Evolutionary conservation across 139 green algal species (phyloP).

Genomic region (Chlamydomonas sp.): DNA sequence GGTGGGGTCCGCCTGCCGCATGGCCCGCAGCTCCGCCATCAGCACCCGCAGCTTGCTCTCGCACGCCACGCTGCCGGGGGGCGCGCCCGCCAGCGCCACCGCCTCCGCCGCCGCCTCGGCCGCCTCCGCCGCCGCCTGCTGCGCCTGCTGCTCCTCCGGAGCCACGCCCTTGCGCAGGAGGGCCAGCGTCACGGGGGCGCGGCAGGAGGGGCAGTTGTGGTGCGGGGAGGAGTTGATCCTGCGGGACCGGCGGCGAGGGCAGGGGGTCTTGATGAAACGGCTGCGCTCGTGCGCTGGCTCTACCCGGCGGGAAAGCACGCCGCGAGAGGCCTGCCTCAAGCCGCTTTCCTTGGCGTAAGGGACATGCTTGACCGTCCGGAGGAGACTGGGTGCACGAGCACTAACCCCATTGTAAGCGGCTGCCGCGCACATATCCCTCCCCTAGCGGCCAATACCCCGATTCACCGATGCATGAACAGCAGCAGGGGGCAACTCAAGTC

Average conservation of each 20-base stretch:
- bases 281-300: background rate
- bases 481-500: background rate
- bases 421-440: background rate
- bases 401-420: too few species aligned
- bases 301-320: too few species aligned
- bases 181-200: slow-evolving; percentile 13
- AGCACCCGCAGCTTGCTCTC: slow-evolving; percentile 74
- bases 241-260: slow-evolving; percentile 20
- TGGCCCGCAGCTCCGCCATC: slow-evolving; percentile 68
- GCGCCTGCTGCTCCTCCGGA: background rate
- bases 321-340: too few species aligned
- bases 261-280: slow-evolving; percentile 1
- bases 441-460: background rate
- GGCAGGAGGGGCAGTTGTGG: slow-evolving; percentile 66
- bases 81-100: background rate
- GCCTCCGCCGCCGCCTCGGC: slow-evolving; percentile 1
- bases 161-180: slow-evolving; percentile 26
- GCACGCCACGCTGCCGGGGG: slow-evolving; percentile 3
- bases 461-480: too few species aligned
- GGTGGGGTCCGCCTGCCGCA: slow-evolving; percentile 63
- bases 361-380: too few species aligned
- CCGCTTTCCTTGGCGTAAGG: too few species aligned
- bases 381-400: too few species aligned
- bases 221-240: slow-evolving; percentile 19
- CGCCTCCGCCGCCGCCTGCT: background rate